Evolutionary conservation across 2,329 filamentous ascomycete genomes (phyloP), one percentile per base, ranked within the genome.

Genomic region (Hypoxylon sp.): DNA sequence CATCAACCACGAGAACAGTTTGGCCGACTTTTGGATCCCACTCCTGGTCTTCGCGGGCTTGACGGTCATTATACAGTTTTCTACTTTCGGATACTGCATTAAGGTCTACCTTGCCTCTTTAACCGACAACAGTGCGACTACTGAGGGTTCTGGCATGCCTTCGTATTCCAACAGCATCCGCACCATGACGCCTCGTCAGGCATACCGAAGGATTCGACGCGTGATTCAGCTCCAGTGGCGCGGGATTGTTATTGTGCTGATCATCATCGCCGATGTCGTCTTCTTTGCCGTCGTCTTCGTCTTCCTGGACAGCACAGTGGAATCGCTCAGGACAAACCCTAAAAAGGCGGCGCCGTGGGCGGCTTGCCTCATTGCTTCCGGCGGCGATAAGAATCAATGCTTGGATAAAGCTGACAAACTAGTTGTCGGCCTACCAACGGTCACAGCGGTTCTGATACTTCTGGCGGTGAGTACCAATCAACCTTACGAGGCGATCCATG

Each of bases 241-340:
- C 62, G 93, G 92, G 32, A 93, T 97, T 53, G 83, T 86, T 31
- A 90, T 97, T 54, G 91, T 97, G 9, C 77, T 95, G 42, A 88
- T 97, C 68, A 96, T 97, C 62, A 82, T 97, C 50, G 82, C 84
- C 52, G 92, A 97, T 68, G 91, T 97, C 56, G 86, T 97, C 64
- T 96, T 96, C 78, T 97, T 97, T 72, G 87, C 92, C 2, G 78
- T 96, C 34, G 82, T 96, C 45, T 97, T 97, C 68, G 87, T 97
- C 37, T 90, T 90, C 68, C 82, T 96, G 66, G 89, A 96, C 71
- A 87, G 87, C 62, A 81, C 88, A 15, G 80, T 89, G 8, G 74
- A 82, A 42, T 80, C 81, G 2, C 72, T 81, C 13, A 78, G 81
- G 27, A 78, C 84, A 25, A 65, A 87, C 43, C 75, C 75, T 0